Percentiles rank a stretch among this genome's conserved stretches.
Evolutionary conservation across 768 basidiomycete species (phyloP).

Genomic region (Naganishia kalamii): DNA sequence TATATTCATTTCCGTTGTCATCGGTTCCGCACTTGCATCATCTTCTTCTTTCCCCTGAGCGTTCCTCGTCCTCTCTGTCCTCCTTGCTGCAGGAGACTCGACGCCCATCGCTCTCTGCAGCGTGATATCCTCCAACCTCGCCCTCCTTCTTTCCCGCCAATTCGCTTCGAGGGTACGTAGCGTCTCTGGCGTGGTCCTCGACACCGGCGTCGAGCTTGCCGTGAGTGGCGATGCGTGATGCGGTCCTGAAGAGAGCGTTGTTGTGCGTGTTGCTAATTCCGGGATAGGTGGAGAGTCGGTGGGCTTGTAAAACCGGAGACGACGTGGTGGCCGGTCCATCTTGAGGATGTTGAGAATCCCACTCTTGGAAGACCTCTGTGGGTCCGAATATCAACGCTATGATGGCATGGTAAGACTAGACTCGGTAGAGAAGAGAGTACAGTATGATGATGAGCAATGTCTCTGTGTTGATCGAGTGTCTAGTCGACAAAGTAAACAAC

Average conservation of each 20-base stretch:
- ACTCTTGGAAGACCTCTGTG: no score
- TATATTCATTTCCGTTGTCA: no score
- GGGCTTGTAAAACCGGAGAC: constrained; percentile 8
- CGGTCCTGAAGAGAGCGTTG: not conserved
- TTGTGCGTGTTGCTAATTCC: not conserved
- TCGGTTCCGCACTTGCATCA: not conserved
- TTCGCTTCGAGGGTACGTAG: constrained; percentile 4
- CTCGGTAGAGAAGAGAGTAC: no score
- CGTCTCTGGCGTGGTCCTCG: constrained; percentile 13
- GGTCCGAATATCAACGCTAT: no score
- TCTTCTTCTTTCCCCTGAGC: not conserved
- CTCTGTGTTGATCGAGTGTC: not conserved
- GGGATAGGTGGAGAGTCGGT: not conserved
- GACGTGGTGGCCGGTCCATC: constrained; percentile 1
- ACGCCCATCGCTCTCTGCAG: constrained; percentile 5
- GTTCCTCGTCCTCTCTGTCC: not conserved
- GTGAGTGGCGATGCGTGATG: no score
- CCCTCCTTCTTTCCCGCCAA: constrained; percentile 11
- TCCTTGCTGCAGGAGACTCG: not conserved
- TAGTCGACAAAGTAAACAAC: constrained; percentile 14
- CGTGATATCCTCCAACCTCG: constrained; percentile 14
- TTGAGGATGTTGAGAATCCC: not conserved
- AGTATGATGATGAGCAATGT: no score
- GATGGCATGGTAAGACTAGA: no score
- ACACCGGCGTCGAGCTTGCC: not conserved